These are phyloP conservation scores for Nicotiana otophora DNA, from an alignment of 257 asterid genomes.

Conservation along the genomic window DNA sequence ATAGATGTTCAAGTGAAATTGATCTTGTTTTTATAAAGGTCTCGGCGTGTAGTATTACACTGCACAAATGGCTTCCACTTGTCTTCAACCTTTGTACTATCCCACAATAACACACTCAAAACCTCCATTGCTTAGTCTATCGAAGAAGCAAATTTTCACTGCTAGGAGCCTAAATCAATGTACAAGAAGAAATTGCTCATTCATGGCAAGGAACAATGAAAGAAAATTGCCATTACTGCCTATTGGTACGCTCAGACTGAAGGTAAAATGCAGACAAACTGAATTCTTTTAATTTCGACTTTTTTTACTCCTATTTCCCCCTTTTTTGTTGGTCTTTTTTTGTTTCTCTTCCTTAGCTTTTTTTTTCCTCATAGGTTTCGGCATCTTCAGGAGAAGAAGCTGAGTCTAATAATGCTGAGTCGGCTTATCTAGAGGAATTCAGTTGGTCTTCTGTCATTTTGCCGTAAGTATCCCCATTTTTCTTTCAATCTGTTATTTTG, in stretches of 20 bases:
- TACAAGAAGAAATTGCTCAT: not conserved
- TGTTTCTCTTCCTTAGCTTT: not conserved
- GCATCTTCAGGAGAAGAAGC: constrained; percentile 59
- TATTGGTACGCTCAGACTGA: constrained; percentile 1
- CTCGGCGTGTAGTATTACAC: not conserved
- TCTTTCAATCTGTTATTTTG: constrained; percentile 43
- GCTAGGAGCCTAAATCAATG: not conserved
- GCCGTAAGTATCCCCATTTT: constrained; percentile 47
- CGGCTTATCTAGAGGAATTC: constrained; percentile 52
- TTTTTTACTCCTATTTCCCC: not conserved
- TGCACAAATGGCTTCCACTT: not conserved
- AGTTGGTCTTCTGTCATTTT: constrained; percentile 75
- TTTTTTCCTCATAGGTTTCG: constrained; percentile 33
- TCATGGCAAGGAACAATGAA: not conserved
- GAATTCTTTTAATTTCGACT: not conserved
- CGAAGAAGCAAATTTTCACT: not conserved
- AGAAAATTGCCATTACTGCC: not conserved
- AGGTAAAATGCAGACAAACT: constrained; percentile 14
- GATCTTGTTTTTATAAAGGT: not conserved
- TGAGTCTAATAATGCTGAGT: constrained; percentile 16
- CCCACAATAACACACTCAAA: not conserved
- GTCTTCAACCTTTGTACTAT: not conserved
- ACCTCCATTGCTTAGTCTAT: not conserved
- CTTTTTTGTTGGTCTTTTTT: not conserved
- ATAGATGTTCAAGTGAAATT: not conserved